These are phyloP conservation scores for Globisporangium spinosum DNA, from an alignment of 352 stramenopile genomes.

Conservation along the genomic window DNA sequence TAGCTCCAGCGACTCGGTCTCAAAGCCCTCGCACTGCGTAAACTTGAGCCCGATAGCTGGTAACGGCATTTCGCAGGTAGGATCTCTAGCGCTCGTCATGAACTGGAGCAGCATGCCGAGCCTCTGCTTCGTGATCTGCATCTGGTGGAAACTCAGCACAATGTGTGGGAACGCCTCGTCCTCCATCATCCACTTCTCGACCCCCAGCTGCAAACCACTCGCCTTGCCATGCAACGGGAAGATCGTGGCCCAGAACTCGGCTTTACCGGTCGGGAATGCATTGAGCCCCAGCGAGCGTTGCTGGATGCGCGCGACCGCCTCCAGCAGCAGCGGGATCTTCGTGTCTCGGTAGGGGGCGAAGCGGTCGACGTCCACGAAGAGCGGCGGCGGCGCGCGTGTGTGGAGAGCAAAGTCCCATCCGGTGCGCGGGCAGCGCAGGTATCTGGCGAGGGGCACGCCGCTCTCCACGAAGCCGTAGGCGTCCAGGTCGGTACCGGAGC, in stretches of 20 bases:
- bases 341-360: constrained; percentile 8
- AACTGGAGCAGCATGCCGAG: constrained; percentile 4
- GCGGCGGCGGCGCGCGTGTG: neutral
- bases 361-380: constrained; percentile 9
- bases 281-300: constrained; percentile 1
- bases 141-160: constrained; percentile 13
- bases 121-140: neutral
- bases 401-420: constrained; percentile 13
- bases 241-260: constrained; percentile 3
- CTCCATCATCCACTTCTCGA: constrained; percentile 12
- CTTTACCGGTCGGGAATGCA: neutral
- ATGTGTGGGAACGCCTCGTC: constrained; percentile 1
- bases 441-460: neutral
- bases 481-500: neutral
- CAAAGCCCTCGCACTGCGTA: constrained; percentile 4
- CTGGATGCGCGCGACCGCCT: neutral
- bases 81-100: neutral
- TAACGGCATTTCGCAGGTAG: neutral
- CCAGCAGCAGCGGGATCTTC: constrained; percentile 5
- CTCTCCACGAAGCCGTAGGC: constrained; percentile 4
- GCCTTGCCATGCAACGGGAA: neutral
- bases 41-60: constrained; percentile 9
- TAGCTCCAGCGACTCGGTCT: neutral
- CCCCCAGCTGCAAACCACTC: neutral
- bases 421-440: neutral